A percentile compares a stretch with the other conserved stretches of the same genome.
Evolutionary conservation across 352 stramenopile species (phyloP).

Genomic region (Globisporangium polare): DNA sequence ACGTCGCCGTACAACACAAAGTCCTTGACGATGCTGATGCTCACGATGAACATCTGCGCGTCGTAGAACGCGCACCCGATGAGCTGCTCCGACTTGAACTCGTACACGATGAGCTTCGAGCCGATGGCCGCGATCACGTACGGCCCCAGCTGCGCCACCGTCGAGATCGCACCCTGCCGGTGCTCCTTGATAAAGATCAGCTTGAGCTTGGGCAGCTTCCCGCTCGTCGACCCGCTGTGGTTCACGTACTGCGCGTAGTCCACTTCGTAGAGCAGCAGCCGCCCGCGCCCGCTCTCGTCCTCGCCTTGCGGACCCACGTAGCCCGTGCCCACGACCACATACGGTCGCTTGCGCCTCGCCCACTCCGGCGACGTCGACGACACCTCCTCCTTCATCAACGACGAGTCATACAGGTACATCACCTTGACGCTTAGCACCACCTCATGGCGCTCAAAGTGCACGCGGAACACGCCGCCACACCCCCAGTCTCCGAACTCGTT

Average conservation of each 20-base stretch:
- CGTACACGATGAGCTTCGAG: constrained; percentile 87
- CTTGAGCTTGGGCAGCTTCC: constrained; percentile 75
- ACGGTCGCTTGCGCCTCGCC: constrained; percentile 77
- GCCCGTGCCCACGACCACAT: constrained; percentile 77
- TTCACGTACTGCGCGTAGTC: constrained; percentile 88
- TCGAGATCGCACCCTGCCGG: constrained; percentile 77
- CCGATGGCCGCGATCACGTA: constrained; percentile 83
- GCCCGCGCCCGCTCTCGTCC: constrained; percentile 81
- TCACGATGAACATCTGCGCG: constrained; percentile 86
- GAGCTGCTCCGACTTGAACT: constrained; percentile 87
- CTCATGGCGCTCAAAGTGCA: constrained; percentile 83
- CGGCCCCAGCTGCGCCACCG: constrained; percentile 66
- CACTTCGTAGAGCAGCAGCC: constrained; percentile 82
- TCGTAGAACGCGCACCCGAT: constrained; percentile 87
- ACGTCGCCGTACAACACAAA: constrained; percentile 87
- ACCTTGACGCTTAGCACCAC: constrained; percentile 82
- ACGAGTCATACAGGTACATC: constrained; percentile 86
- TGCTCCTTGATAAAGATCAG: constrained; percentile 87
- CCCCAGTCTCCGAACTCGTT: constrained; percentile 82
- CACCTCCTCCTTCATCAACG: constrained; percentile 71
- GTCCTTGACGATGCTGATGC: constrained; percentile 75
- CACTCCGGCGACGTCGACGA: constrained; percentile 62
- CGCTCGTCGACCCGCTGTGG: constrained; percentile 61
- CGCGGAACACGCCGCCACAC: constrained; percentile 64
- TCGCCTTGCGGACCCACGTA: constrained; percentile 82